Conservation (phyloP, 129 eudicot genomes). For the Pittosporum tobira region DNA sequence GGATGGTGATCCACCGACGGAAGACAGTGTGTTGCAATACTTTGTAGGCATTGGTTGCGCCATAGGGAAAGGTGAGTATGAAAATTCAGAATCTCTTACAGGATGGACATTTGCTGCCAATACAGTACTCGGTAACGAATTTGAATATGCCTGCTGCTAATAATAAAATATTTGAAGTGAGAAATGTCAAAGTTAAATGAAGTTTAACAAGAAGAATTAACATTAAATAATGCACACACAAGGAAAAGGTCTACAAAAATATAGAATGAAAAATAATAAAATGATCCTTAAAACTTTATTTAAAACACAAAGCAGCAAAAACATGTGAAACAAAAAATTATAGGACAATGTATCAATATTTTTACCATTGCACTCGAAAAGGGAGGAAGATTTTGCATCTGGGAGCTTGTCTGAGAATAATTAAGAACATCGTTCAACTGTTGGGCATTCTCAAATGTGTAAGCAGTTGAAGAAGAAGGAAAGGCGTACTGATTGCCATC, state of each 20-base stretch:
- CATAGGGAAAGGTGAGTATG: conserved; percentile 66
- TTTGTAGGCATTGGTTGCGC: conserved; percentile 58
- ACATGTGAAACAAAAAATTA: neutral
- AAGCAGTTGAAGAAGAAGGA: conserved; percentile 58
- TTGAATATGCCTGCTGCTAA: conserved; percentile 47
- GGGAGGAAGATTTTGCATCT: conserved; percentile 65
- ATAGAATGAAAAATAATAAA: no score
- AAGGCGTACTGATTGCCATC: conserved; percentile 59
- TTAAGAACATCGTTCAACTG: conserved; percentile 43
- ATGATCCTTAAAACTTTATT: no score
- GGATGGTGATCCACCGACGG: conserved; percentile 54
- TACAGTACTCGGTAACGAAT: conserved; percentile 54
- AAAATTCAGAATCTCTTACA: conserved; percentile 65
- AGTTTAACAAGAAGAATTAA: neutral
- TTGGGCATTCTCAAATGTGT: conserved; percentile 57
- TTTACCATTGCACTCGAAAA: conserved; percentile 69
- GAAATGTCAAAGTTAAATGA: neutral
- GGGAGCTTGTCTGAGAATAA: conserved; percentile 56
- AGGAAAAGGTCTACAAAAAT: no score
- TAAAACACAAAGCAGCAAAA: neutral
- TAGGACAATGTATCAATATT: neutral
- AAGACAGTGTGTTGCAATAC: conserved; percentile 51
- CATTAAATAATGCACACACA: neutral
- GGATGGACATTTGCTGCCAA: conserved; percentile 63
- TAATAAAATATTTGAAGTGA: neutral